Evolutionary conservation across 2,329 filamentous ascomycete genomes (phyloP).

Genomic region (Penicillium psychrosexuale): DNA sequence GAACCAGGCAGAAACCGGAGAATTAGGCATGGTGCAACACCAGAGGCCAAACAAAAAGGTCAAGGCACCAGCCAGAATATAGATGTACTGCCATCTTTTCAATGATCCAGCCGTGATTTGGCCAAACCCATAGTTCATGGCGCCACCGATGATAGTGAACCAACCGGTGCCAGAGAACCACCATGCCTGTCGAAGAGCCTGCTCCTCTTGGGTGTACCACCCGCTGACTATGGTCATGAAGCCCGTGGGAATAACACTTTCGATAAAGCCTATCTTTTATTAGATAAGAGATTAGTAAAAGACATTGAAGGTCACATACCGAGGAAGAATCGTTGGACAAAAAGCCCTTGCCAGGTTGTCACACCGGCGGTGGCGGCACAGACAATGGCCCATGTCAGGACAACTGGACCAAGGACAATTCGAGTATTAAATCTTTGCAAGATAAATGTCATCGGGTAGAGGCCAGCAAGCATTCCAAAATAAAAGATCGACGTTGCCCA

Average conservation of each 20-base stretch:
- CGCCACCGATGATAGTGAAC: constrained; percentile 61
- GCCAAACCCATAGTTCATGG: constrained; percentile 65
- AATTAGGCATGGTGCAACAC: constrained; percentile 65
- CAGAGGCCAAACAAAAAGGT: constrained; percentile 63
- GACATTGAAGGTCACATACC: constrained; percentile 21
- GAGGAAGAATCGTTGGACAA: constrained; percentile 61
- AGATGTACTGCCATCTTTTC: constrained; percentile 68
- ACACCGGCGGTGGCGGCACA: constrained; percentile 69
- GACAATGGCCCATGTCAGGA: constrained; percentile 61
- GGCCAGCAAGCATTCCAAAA: constrained; percentile 71
- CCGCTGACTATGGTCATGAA: constrained; percentile 63
- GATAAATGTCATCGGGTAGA: constrained; percentile 70
- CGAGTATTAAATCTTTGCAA: constrained; percentile 66
- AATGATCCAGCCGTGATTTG: constrained; percentile 57
- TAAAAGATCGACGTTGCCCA: constrained; percentile 80
- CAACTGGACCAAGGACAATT: constrained; percentile 57
- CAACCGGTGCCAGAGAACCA: constrained; percentile 61
- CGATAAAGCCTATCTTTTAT: constrained; percentile 48
- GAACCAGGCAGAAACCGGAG: constrained; percentile 67
- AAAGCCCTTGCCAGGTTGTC: constrained; percentile 61
- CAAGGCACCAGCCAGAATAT: constrained; percentile 61
- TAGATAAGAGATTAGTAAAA: not conserved
- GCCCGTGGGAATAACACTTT: constrained; percentile 62
- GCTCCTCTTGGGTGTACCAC: constrained; percentile 65
- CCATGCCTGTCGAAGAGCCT: constrained; percentile 62